Conservation (phyloP, 2,329 filamentous ascomycete species). For the Aureobasidium pullulans region DNA sequence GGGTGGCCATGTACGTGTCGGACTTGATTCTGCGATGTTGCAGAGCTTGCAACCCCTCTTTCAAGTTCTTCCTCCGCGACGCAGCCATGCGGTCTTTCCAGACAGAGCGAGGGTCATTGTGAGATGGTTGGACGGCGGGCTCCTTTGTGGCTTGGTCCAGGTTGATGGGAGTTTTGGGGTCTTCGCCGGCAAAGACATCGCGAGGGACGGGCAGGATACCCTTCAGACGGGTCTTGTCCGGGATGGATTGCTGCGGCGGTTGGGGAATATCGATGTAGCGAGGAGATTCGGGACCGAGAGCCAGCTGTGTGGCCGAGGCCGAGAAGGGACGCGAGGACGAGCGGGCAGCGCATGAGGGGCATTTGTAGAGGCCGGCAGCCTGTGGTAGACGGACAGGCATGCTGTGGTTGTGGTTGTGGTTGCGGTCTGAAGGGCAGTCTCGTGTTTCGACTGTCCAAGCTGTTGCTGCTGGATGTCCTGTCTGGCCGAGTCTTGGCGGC, state of each 20-base stretch:
- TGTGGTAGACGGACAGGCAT: slow-evolving; percentile 14
- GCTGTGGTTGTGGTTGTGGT: not conserved
- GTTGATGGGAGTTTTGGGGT: slow-evolving; percentile 3
- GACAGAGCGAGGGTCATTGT: slow-evolving; percentile 35
- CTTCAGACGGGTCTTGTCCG: slow-evolving; percentile 49
- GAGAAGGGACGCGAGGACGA: slow-evolving; percentile 33
- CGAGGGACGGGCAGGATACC: slow-evolving; percentile 79
- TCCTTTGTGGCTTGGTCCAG: slow-evolving; percentile 9
- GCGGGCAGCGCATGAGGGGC: slow-evolving; percentile 26
- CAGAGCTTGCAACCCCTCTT: slow-evolving; percentile 62
- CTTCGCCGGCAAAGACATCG: slow-evolving; percentile 56
- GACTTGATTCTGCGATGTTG: slow-evolving; percentile 54
- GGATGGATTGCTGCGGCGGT: slow-evolving; percentile 61
- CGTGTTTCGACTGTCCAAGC: not conserved
- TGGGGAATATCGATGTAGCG: slow-evolving; percentile 76
- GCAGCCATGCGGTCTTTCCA: slow-evolving; percentile 72
- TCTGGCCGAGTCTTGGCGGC: slow-evolving; percentile 4
- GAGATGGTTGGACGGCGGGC: slow-evolving; percentile 48
- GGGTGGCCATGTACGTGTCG: slow-evolving; percentile 29
- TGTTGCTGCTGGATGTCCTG: not conserved
- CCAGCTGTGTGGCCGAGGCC: slow-evolving; percentile 35
- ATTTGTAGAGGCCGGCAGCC: slow-evolving; percentile 22
- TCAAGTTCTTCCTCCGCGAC: slow-evolving; percentile 62
- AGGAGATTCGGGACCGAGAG: slow-evolving; percentile 76
- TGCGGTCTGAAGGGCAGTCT: not conserved